Evolutionary conservation across 2,329 filamentous ascomycete species (phyloP), one percentile per base, ranked within the genome.

Genomic region (Colletotrichum navitas): DNA sequence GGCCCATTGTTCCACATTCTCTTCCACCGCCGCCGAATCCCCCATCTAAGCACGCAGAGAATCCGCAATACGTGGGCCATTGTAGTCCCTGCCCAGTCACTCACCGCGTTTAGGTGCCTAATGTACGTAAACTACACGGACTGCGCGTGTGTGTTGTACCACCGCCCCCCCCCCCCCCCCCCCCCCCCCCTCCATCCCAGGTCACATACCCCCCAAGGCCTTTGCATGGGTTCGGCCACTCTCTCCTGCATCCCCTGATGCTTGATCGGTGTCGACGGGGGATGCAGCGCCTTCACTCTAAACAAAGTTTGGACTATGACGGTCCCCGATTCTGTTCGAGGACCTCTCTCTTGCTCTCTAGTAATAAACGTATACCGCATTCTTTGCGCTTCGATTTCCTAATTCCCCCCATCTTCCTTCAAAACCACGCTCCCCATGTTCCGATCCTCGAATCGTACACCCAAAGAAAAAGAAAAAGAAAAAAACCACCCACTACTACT

Each of bases 231-330:
- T 55, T 60, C 55, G 56, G 58, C 66, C 54, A 47, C 41, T 41
- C 58, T 54, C 68, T 67, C 56, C 63, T 67, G 68, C 62, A 39
- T 63, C n/a, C n/a, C 59, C 45, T 59, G 52, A 68, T 47, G 68
- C 65, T 68, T 63, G 43, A 59, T 61, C 67, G 59, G 43, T 59
- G 61, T 59, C 41, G 64, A 41, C 64, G 36, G 49, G 65, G 39
- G 39, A 8, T 26, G 45, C 24, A 52, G 51, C 62, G 26, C 43
- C 43, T 36, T 47, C 47, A 63, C 58, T 64, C 21, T 47, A 71
- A 74, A 74, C 73, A 73, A 36, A 74, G 73, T 74, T 73, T 67
- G 68, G 63, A 65, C 73, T 73, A 74, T 74, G 73, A 74, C 67
- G 67, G 56, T 41, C 24, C 36, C 61, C 45, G 39, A 65, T 26